Conservation (phyloP, 352 stramenopile genomes). For the Pythium vanterpoolii region DNA sequence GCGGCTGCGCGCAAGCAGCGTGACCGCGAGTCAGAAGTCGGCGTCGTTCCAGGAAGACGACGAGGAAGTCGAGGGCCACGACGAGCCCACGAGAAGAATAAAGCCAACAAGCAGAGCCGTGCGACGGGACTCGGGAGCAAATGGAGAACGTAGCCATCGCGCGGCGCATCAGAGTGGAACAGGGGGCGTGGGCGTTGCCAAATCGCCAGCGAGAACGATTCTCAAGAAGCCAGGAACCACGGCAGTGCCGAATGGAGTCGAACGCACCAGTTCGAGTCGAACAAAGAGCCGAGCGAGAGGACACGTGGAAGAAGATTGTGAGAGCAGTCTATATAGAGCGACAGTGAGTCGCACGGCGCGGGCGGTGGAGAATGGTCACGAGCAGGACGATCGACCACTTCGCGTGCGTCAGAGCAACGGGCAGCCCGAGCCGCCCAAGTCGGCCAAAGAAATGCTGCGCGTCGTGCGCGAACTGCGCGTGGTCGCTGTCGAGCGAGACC, state of each 20-base stretch:
- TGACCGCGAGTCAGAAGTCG: slow-evolving; percentile 15
- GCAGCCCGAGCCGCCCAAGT: slow-evolving; percentile 8
- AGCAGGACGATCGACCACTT: neutral
- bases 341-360: neutral
- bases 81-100: neutral
- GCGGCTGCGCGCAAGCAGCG: slow-evolving; percentile 47
- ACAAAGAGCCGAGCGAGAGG: neutral
- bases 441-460: slow-evolving; percentile 21
- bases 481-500: slow-evolving; percentile 68
- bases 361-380: neutral
- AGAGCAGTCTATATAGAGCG: slow-evolving; percentile 24
- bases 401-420: neutral
- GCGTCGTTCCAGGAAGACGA: slow-evolving; percentile 22
- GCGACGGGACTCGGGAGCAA: neutral
- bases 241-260: neutral
- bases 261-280: neutral
- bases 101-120: neutral
- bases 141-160: neutral
- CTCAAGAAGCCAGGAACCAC: slow-evolving; percentile 13
- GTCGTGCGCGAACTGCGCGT: slow-evolving; percentile 55
- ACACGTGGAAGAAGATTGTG: neutral
- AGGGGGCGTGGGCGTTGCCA: neutral
- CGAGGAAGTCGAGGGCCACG: neutral
- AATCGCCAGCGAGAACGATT: slow-evolving; percentile 21
- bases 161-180: neutral